Conservation (phyloP, 768 basidiomycete genomes). For the Tephrocybe rancida region DNA sequence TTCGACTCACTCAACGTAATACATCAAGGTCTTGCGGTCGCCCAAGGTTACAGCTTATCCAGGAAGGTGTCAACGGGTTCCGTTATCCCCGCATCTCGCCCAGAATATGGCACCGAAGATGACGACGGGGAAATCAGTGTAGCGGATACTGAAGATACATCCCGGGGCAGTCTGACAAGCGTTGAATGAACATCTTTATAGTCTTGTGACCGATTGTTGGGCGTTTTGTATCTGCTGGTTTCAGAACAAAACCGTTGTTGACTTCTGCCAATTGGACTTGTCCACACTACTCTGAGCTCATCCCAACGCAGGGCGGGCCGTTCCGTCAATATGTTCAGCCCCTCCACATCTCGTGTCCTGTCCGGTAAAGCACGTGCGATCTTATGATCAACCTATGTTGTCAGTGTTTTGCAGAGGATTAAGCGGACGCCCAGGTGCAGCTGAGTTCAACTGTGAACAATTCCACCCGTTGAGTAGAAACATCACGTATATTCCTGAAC, state of each 20-base stretch:
- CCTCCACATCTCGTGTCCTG: slow-evolving; percentile 7
- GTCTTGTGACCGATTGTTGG: slow-evolving; percentile 1
- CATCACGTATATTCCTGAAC: background rate
- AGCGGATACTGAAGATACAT: slow-evolving; percentile 41
- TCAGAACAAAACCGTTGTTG: slow-evolving; percentile 8
- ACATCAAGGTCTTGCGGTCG: slow-evolving; percentile 12
- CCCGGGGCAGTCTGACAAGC: slow-evolving; percentile 53
- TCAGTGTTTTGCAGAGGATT: slow-evolving; percentile 17
- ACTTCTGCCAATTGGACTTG: slow-evolving; percentile 6
- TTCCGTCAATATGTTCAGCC: background rate
- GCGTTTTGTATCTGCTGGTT: slow-evolving; percentile 10
- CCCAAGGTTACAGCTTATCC: background rate
- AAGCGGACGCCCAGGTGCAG: slow-evolving; percentile 6
- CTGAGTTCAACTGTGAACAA: slow-evolving; percentile 1
- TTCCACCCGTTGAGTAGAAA: background rate
- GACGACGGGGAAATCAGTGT: slow-evolving; percentile 39
- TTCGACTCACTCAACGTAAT: slow-evolving; percentile 14
- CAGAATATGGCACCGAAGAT: slow-evolving; percentile 1
- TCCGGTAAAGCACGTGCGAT: slow-evolving; percentile 13
- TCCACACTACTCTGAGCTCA: background rate
- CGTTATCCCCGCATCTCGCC: background rate
- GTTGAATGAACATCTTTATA: slow-evolving; percentile 35
- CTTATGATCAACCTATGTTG: slow-evolving; percentile 4
- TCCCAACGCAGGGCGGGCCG: slow-evolving; percentile 10
- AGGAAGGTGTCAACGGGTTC: slow-evolving; percentile 1